Base-by-base conservation (phyloP, 2,329 filamentous ascomycete species). In the Coniella lustricola region DNA sequence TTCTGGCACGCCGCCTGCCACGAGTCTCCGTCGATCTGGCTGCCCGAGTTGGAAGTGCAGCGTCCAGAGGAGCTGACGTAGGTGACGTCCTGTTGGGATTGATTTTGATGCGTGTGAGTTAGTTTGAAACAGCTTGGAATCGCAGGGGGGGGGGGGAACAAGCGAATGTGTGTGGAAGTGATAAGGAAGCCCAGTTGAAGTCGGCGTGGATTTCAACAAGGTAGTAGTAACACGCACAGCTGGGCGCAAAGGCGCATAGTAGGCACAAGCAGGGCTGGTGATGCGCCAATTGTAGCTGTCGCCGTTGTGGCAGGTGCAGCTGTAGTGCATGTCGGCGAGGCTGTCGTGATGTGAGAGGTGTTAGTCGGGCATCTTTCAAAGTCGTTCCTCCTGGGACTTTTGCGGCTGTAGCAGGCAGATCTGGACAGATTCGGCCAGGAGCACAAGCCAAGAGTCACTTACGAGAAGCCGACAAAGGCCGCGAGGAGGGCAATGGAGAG, bases 211-310 rank as follows among this genome's bases (percentile, higher is more conserved):
- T 5, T 5, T 29, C 5, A 10, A 29, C 5, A 29, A 29, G 25
- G 10, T 5, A 5, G 10, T 29, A 29, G 25, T 5, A 29, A 29
- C 32, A 41, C 45, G 22, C 21, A 51, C 49, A 4, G 40, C 8
- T 35, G 52, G 52, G 38, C 38, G 44, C 44, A 47, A 49, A 36
- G 18, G 14, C 16, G 48, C 42, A 48, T 57, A 57, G 9, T 50
- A 37, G 33, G 48, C 42, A 42, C 56, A 57, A 3, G 56, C 55
- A 22, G 55, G 52, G 40, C n/a, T 31, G 39, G 52, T 55, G 45
- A 57, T 56, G 38, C 56, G 54, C 55, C 55, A 57, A 50, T 56
- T 57, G 50, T 55, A 57, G 50, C 55, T 52, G 35, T 56, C 52
- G 44, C 56, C 55, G 49, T 57, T 57, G 54, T 52, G 33, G 50